phyloP scores from a whole-genome alignment of 78 protist species.

The Planoprotostelium fungivorum region DNA sequence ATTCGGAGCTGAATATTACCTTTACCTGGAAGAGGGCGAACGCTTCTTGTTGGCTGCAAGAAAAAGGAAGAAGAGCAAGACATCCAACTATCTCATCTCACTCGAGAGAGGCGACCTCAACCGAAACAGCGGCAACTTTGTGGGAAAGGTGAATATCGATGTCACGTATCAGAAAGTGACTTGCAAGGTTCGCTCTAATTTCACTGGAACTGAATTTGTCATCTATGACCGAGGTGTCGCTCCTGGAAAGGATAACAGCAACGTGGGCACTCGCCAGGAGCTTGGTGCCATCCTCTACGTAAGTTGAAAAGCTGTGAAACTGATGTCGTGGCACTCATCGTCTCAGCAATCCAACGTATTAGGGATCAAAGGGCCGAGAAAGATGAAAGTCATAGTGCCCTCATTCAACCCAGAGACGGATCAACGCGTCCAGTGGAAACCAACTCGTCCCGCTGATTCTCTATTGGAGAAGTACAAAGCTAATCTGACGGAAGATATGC shows the following conservation, averaged over 20 bases:
- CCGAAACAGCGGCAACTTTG: neutral
- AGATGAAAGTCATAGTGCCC: slow-evolving; percentile 48
- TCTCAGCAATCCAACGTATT: slow-evolving; percentile 39
- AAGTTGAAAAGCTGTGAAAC: too few relatives aligned
- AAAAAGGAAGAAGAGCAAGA: slow-evolving; percentile 31
- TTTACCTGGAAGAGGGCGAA: slow-evolving; percentile 36
- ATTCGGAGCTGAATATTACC: slow-evolving; percentile 1
- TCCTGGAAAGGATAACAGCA: neutral
- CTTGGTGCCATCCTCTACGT: slow-evolving; percentile 22
- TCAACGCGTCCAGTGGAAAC: neutral
- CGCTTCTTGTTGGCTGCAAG: slow-evolving; percentile 50
- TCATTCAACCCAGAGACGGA: neutral
- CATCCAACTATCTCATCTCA: slow-evolving; percentile 36
- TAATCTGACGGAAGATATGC: slow-evolving; percentile 12
- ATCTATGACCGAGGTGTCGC: slow-evolving; percentile 6
- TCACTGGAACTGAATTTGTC: slow-evolving; percentile 9
- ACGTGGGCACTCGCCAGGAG: slow-evolving; percentile 7
- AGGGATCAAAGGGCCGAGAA: slow-evolving; percentile 64
- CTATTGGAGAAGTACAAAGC: neutral
- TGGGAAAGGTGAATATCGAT: slow-evolving; percentile 1
- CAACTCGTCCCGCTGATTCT: neutral
- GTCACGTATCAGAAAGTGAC: neutral
- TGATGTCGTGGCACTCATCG: too few relatives aligned
- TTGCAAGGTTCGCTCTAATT: neutral
- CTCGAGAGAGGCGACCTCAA: neutral